These are phyloP conservation scores for Trametes meyenii DNA, from an alignment of 768 basidiomycete species.

Conservation along the genomic window DNA sequence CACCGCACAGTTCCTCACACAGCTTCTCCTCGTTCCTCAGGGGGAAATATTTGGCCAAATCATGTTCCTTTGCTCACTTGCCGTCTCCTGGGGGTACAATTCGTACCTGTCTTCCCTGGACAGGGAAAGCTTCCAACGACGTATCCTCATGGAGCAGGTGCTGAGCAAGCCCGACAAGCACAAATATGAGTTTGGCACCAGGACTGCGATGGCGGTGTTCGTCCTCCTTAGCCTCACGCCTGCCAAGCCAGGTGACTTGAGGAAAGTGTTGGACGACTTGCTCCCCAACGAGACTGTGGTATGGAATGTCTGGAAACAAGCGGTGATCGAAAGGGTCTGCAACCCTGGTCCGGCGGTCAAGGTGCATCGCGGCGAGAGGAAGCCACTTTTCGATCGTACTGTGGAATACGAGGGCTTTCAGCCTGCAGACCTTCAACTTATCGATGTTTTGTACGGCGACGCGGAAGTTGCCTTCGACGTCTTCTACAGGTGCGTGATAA, in stretches of 20 bases:
- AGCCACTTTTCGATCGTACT: background rate
- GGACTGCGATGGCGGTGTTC: constrained; percentile 11
- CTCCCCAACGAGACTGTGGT: constrained; percentile 9
- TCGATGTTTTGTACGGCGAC: constrained; percentile 1
- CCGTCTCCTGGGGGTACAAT: constrained; percentile 19
- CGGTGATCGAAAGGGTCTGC: constrained; percentile 3
- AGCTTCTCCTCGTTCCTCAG: constrained; percentile 15
- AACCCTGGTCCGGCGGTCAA: background rate
- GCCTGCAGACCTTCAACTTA: background rate
- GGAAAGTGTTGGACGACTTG: constrained; percentile 9
- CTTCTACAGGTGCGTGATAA: too few species aligned
- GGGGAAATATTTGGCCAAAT: constrained; percentile 18
- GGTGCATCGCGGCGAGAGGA: background rate
- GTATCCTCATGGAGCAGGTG: constrained; percentile 9
- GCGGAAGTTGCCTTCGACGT: constrained; percentile 2
- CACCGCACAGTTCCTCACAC: constrained; percentile 11
- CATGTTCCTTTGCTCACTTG: constrained; percentile 20
- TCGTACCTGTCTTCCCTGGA: constrained; percentile 19
- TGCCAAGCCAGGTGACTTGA: background rate
- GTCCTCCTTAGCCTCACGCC: constrained; percentile 9
- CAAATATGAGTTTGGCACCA: constrained; percentile 8
- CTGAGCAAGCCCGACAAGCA: background rate
- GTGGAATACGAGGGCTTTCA: background rate
- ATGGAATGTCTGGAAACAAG: constrained; percentile 5
- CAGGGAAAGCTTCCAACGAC: constrained; percentile 15